Evolutionary conservation across 2,329 filamentous ascomycete genomes (phyloP), one percentile per base, ranked within the genome.

Genomic region (Aureobasidium sp.): DNA sequence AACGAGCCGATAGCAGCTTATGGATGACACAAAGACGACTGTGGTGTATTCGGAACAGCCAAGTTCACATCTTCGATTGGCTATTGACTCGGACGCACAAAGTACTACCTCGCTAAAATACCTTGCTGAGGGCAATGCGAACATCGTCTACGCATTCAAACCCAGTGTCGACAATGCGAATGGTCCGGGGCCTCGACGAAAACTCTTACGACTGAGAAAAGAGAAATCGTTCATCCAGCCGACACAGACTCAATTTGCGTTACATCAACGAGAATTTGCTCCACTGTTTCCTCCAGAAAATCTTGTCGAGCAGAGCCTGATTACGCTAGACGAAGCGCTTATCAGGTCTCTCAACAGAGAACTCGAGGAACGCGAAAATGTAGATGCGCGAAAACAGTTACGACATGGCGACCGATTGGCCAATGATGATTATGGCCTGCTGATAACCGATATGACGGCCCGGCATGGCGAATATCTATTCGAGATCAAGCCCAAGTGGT

Each of bases 401-500:
- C 62, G 64, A 6, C 37, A 47, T 19, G 55, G 52, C n/a, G 62
- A 67, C 47, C 48, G 58, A 44, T 53, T 68, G n/a, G 61, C 62
- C 5, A 41, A 38, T 3, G 62, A 66, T 16, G 55, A 53, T 7
- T 57, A 60, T 40, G 67, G 62, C 27, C 53, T 68, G 12, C 59
- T 70, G 7, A 57, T 70, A 16, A 67, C 65, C 11, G 64, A 69
- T 57, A 69, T 69, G 66, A 65, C 62, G 6, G 58, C 64, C 5
- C 30, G 39, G 14, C 38, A 42, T 7, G 59, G 58, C 29, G 62
- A 67, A n/a, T 52, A 59, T 1, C 53, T 64, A 10, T 42, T 68
- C 8, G 71, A 76, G 56, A 62, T 75, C 53, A 76, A 76, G 55
- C 72, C 73, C 0, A 76, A 76, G 53, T 76, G 74, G 74, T 64